A percentile compares a stretch with the other conserved stretches of the same genome.
Conservation (phyloP, 2,329 filamentous ascomycete species). For the Zarea fungicola region DNA sequence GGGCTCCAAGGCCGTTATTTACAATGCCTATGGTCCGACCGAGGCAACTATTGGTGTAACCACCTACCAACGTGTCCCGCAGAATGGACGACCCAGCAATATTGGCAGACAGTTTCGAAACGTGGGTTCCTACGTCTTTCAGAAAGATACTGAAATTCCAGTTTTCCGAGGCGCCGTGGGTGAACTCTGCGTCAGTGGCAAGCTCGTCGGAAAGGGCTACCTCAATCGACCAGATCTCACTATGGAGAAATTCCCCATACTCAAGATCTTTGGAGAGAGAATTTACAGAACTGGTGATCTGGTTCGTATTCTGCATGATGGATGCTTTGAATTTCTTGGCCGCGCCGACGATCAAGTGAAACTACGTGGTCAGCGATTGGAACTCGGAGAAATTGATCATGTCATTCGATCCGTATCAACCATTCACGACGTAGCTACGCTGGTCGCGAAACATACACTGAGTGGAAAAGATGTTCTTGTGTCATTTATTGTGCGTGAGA, state of each 20-base stretch:
- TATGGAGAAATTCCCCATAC: slow-evolving; percentile 64
- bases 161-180: slow-evolving; percentile 76
- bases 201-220: slow-evolving; percentile 85
- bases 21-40: slow-evolving; percentile 90
- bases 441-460: slow-evolving; percentile 64
- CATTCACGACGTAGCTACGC: slow-evolving; percentile 66
- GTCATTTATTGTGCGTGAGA: slow-evolving; percentile 55
- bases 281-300: slow-evolving; percentile 88
- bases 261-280: slow-evolving; percentile 51
- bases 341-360: slow-evolving; percentile 91
- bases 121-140: slow-evolving; percentile 76
- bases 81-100: slow-evolving; percentile 75
- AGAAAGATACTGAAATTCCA: slow-evolving; percentile 61
- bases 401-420: slow-evolving; percentile 58
- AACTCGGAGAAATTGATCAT: slow-evolving; percentile 88
- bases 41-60: slow-evolving; percentile 92
- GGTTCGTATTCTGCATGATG: slow-evolving; percentile 73
- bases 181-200: slow-evolving; percentile 83
- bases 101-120: slow-evolving; percentile 86
- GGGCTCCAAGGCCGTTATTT: slow-evolving; percentile 75
- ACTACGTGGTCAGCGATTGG: slow-evolving; percentile 79
- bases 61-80: slow-evolving; percentile 76
- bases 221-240: slow-evolving; percentile 77
- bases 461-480: slow-evolving; percentile 80
- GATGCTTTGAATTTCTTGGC: slow-evolving; percentile 81